These are phyloP conservation scores for Simplicillium aogashimaense DNA, from an alignment of 2,329 filamentous ascomycete species.

Conservation along the genomic window DNA sequence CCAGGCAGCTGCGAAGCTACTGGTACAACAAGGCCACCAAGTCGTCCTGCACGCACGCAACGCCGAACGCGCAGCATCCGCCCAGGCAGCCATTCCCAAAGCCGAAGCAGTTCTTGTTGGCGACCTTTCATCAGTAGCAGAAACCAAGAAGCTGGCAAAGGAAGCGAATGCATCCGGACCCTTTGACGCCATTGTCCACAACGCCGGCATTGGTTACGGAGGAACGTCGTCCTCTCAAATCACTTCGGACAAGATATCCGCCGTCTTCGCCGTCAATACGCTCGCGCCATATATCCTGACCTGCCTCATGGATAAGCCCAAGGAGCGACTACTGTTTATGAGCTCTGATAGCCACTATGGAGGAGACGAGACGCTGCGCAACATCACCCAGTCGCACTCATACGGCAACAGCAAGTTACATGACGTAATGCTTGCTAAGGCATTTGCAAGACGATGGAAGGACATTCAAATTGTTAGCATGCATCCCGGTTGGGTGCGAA, in stretches of 20 bases:
- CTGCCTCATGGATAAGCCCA: slow-evolving; percentile 10
- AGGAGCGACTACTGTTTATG: not conserved
- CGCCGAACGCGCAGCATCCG: slow-evolving; percentile 10
- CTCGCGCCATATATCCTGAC: slow-evolving; percentile 13
- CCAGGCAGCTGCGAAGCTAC: slow-evolving; percentile 12
- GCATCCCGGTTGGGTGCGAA: no score
- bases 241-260: slow-evolving; percentile 10
- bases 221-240: slow-evolving; percentile 7
- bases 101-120: slow-evolving; percentile 10
- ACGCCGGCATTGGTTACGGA: slow-evolving; percentile 11
- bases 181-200: slow-evolving; percentile 12
- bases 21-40: slow-evolving; percentile 11
- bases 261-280: slow-evolving; percentile 12
- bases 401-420: no score
- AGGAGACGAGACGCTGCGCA: no score
- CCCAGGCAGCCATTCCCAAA: slow-evolving; percentile 8
- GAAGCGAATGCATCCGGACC: slow-evolving; percentile 11
- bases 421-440: no score
- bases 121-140: slow-evolving; percentile 11
- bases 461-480: no score
- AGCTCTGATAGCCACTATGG: no score
- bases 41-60: slow-evolving; percentile 14
- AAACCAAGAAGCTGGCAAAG: slow-evolving; percentile 11
- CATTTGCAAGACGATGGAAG: no score
- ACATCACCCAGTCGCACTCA: no score